Percentiles rank a stretch among this genome's conserved stretches.
phyloP scores from a whole-genome alignment of 768 basidiomycete genomes.

The Hemileccinum rubropunctum region DNA sequence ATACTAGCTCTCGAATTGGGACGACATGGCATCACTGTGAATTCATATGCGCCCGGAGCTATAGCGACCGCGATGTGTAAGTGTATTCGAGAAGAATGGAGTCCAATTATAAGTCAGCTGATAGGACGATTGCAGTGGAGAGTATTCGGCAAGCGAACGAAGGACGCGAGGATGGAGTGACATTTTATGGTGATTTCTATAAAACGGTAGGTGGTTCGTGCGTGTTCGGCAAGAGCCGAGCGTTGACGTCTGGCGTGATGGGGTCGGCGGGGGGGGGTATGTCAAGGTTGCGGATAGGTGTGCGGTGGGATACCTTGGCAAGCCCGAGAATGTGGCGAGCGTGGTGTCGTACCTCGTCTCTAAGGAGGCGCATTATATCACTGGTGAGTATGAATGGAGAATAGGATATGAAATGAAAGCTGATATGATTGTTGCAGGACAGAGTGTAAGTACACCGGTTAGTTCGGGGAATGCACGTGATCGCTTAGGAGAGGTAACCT shows the following conservation, averaged over 20 bases:
- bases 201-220: too few species aligned
- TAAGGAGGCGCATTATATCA: constrained; percentile 27
- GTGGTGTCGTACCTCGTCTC: constrained; percentile 32
- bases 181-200: neutral
- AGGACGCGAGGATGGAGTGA: neutral
- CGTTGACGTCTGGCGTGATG: neutral
- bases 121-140: too few species aligned
- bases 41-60: constrained; percentile 29
- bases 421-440: neutral
- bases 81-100: constrained; percentile 1
- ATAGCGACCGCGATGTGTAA: constrained; percentile 26
- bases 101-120: too few species aligned
- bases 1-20: constrained; percentile 26
- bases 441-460: neutral
- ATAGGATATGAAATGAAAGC: neutral
- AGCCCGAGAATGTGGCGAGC: constrained; percentile 22
- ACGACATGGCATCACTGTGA: constrained; percentile 24
- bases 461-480: too few species aligned
- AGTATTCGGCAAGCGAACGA: neutral
- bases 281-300: neutral
- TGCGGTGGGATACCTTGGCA: constrained; percentile 7
- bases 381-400: constrained; percentile 17
- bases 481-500: too few species aligned
- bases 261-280: too few species aligned
- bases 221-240: neutral